phyloP scores from a whole-genome alignment of 73 alveolate genomes.

The Stentor roeselii region DNA sequence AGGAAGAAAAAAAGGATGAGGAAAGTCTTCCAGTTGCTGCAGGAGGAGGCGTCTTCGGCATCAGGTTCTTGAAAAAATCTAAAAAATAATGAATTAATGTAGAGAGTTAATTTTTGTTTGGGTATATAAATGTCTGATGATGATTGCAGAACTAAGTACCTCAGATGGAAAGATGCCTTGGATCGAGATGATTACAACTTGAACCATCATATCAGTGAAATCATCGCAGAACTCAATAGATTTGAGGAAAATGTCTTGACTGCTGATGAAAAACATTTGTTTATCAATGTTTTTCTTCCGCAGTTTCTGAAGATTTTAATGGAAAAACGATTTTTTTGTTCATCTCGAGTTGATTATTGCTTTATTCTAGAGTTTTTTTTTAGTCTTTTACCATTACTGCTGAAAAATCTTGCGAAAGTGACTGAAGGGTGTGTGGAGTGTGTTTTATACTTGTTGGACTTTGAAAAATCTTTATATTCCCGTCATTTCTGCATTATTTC shows the following conservation, averaged over 20 bases:
- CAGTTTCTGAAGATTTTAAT: background rate
- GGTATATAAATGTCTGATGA: no score
- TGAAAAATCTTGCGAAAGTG: background rate
- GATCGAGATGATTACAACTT: constrained; percentile 12
- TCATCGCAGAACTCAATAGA: background rate
- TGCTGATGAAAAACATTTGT: background rate
- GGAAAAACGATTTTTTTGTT: background rate
- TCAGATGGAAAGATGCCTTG: background rate
- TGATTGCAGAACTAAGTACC: no score
- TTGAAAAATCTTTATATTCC: background rate
- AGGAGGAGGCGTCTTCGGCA: constrained; percentile 5
- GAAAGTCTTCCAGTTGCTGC: background rate
- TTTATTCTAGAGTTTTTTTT: background rate
- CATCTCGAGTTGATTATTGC: background rate
- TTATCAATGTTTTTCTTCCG: background rate
- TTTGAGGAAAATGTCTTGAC: background rate
- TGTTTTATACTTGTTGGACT: background rate
- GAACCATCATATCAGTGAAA: no score
- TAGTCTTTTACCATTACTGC: background rate
- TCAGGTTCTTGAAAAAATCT: background rate
- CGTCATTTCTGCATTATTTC: background rate
- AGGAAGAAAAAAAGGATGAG: background rate
- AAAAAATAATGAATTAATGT: no score
- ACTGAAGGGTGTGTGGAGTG: background rate
- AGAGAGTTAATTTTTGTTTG: no score